These are phyloP conservation scores for Anethum foeniculum DNA, from an alignment of 140 eudicot species.

Conservation along the genomic window DNA sequence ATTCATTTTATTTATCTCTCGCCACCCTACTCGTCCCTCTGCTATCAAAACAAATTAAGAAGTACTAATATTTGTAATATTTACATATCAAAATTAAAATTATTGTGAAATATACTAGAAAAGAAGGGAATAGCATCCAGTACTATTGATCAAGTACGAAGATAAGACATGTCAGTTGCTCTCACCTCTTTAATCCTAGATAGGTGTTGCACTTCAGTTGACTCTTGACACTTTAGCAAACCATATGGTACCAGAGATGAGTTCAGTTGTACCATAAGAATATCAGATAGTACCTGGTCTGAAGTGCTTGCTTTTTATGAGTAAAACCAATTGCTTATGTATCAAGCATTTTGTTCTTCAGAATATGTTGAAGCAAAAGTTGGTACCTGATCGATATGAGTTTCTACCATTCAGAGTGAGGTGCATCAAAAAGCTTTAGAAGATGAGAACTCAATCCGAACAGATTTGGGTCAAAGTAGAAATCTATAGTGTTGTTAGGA, in stretches of 20 bases:
- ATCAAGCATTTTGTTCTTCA: not conserved
- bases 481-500: not conserved
- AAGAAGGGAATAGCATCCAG: not conserved
- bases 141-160: not conserved
- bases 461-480: not conserved
- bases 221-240: not conserved
- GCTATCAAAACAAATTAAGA: not conserved
- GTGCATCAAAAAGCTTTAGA: not conserved
- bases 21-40: not conserved
- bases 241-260: not conserved
- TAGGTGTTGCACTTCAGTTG: not conserved
- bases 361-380: not conserved
- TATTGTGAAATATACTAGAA: not conserved
- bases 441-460: not conserved
- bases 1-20: not conserved
- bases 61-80: not conserved
- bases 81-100: not conserved
- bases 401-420: not conserved
- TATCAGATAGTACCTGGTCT: not conserved
- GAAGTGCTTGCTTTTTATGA: not conserved
- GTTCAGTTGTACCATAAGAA: not conserved
- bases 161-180: not conserved
- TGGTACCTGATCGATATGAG: not conserved
- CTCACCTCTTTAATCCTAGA: not conserved
- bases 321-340: not conserved